Base-by-base conservation (phyloP, 2,329 filamentous ascomycete species). In the Aspergillus sp. region DNA sequence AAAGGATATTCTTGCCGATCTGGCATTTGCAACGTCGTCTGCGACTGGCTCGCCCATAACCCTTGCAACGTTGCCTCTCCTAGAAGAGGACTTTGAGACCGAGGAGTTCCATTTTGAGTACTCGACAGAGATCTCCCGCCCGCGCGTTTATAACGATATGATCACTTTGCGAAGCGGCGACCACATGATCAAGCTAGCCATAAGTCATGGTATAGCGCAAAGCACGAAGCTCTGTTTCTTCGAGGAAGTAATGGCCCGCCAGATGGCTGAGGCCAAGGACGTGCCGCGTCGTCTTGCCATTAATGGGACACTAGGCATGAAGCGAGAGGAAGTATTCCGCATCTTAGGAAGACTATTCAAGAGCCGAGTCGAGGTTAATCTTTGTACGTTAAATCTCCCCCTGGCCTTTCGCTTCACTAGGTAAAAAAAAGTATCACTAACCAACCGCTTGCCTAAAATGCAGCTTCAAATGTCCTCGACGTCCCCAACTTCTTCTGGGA, bases 31-130 rank as follows among this genome's bases (percentile, higher is more conserved):
- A 7, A 72, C 72, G 1, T 75, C 76, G 8, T 76, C 76, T 1
- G 68, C 70, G 2, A 73, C 72, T 3, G 69, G 72, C 0, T 68
- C 70, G 3, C 74, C 76, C 6, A 73, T 84, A 19, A 85, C 89
- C 11, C 83, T 99, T 6, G 87, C 92, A 33, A 90, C 87, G 1
- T 84, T 91, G 35, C 91, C 93, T 0, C 81, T 96, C 21, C 86
- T 90, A 56, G 91, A 97, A 74, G 88, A 89, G 63, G 93, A 98
- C 70, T 96, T 96, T 66, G 95, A 99, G 78, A 99, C 90, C 0
- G 95, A 99, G 72, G 93, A 98, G 71, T 97, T 99, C 68, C 93
- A 99, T 71, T 99, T 99, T 71, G 93, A 98, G 74, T 99, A 99
- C 79, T 96, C 91, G 67, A 84, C 87, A 1, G 84, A 91, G 57